Evolutionary conservation across 805 yeast genomes (phyloP), one percentile per base, ranked within the genome.

Genomic region (Yamadazyma scolyti): DNA sequence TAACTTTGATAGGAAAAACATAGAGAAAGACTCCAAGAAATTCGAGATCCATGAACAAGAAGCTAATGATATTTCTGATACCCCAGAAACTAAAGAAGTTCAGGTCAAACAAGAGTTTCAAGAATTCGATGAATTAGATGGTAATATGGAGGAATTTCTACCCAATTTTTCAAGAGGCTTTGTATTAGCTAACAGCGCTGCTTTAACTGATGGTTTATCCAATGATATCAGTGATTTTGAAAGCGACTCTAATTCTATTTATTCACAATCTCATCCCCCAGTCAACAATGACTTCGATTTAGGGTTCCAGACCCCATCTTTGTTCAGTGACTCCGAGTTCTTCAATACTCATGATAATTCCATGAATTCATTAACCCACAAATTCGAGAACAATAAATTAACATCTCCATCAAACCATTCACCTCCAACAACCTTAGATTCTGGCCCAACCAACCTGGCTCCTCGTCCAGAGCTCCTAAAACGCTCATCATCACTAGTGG

Each of bases 31-130:
- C 10, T 39, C 64, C 3, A 46, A 43, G 28, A 46, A 52, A 24
- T 67, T 65, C 47, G 62, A 64, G 5, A 52, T 54, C 14, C 69
- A 63, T 41, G 43, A 37, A 31, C 21, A 19, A 19, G 21, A 19
- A 9, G 21, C 8, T 19, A 10, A 19, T 19, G 10, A 19, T 9
- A 8, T 9, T 8, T 8, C 8, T 19, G 21, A 19, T 10, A 19
- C 10, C 8, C 21, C 25, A 23, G 12, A 9, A 9, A 9, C 9
- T 23, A 16, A 23, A n/a, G 28, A 30, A 17, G n/a, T 4, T 9
- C 13, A 5, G 15, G 13, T 28, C 25, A 28, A 30, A 16, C 18
- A 25, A 30, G 26, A 39, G 11, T 7, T 8, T 6, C 12, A 22
- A 9, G 29, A 21, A 5, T 24, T 25, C 22, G 31, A 28, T 16